Base-by-base conservation (phyloP, 1,284 basidiomycete species). In the Cystobasidium slooffiae region DNA sequence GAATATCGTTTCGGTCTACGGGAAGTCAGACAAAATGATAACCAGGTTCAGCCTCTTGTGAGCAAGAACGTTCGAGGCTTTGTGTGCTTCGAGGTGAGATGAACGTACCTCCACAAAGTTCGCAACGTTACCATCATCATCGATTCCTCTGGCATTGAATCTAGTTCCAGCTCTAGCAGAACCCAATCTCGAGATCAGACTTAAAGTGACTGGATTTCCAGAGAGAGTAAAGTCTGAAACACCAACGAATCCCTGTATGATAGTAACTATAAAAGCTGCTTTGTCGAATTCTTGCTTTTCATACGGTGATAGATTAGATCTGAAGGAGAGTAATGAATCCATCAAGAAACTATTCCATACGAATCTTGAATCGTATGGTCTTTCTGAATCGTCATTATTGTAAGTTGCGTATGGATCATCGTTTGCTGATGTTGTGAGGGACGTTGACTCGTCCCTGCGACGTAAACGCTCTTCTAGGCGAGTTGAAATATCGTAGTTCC, bases 121-220 rank as follows among this genome's bases (percentile, higher is more conserved):
- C 62, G 97, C 97, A 20, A 92, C 92, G 81, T 97, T 91, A 51
- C 97, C 96, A 79, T 97, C 94, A 81, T 99, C 97, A 81, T 99
- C 97, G 24, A 99, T 91, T 0, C 97, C 97, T 74, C 97, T 88
- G 3, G 95, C 96, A 80, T 97, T 96, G 85, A 97, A 99, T 43
- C 97, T 88, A 20, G 97, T 98, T 1, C 97, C 97, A 20, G 97
- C 96, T 76, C 95, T 87, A 83, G 94, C 96, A 89, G 92, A 96
- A 44, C 94, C 91, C 8, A 99, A 85, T 37, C 96, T 86, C 9
- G 91, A 93, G 68, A 97, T 90, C 73, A 97, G 83, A 2, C 90
- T 88, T 18, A 96, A 83, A 1, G 90, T 90, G 12, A 88, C 89
- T 72, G 90, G 83, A 41, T 72, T 76, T 16, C 78, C 79, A 52